These are phyloP conservation scores for Tylopilus sp. DNA, from an alignment of 1,284 basidiomycete species.

Conservation along the genomic window DNA sequence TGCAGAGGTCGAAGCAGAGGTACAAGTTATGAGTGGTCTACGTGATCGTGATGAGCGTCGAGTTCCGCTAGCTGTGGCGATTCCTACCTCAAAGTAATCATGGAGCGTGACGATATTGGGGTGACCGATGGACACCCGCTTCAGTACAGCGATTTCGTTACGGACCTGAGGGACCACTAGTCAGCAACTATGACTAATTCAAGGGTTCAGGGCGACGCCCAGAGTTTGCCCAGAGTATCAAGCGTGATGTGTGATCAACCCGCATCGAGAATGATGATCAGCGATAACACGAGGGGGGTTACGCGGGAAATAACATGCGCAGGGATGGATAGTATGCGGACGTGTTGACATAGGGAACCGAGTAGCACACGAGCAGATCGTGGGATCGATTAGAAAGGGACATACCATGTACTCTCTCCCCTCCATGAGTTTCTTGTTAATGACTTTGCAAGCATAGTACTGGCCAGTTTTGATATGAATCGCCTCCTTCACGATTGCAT, in stretches of 20 bases:
- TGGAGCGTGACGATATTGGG: conserved; percentile 85
- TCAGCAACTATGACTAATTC: conserved; percentile 3
- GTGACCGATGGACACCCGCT: conserved; percentile 90
- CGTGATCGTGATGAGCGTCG: conserved; percentile 1
- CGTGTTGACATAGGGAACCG: background rate
- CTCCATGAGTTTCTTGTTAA: conserved; percentile 98
- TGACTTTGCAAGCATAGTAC: conserved; percentile 89
- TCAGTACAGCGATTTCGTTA: conserved; percentile 95
- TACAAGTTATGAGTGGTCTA: conserved; percentile 92
- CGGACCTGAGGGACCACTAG: conserved; percentile 58
- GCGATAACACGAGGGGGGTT: conserved; percentile 1
- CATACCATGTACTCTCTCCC: conserved; percentile 82
- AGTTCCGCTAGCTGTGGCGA: background rate
- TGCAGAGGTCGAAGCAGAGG: conserved; percentile 94
- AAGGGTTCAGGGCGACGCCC: conserved; percentile 16
- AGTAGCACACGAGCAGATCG: conserved; percentile 9
- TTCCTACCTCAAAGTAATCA: conserved; percentile 90
- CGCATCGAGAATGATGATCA: conserved; percentile 7
- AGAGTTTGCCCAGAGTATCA: background rate
- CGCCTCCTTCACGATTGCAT: conserved; percentile 91
- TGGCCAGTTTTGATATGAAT: conserved; percentile 90
- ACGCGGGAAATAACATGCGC: background rate
- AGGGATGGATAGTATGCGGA: background rate
- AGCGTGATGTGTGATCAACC: conserved; percentile 13
- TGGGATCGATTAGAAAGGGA: conserved; percentile 8